phyloP scores from a whole-genome alignment of 306 rosid genomes.

The Dryas drummondii region DNA sequence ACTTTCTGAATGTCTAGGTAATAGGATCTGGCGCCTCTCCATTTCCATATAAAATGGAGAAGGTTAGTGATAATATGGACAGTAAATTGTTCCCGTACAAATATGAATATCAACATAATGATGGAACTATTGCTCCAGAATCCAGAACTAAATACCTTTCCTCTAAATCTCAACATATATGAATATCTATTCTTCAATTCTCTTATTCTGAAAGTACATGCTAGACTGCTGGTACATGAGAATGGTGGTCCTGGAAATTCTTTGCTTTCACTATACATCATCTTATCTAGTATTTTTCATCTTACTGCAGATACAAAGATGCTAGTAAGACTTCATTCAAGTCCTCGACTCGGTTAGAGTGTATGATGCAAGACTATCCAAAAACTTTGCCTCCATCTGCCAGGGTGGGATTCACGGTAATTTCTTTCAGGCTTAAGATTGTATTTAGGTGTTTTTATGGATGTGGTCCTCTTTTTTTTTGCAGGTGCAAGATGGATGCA shows the following conservation, averaged over 20 bases:
- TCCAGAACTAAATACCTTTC: neutral
- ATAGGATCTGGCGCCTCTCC: neutral
- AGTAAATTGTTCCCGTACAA: too few relatives aligned
- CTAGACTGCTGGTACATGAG: neutral
- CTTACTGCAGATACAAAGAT: conserved; percentile 80
- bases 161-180: neutral
- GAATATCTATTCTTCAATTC: neutral
- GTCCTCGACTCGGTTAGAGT: conserved; percentile 93
- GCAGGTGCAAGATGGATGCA: neutral
- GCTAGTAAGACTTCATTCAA: conserved; percentile 87
- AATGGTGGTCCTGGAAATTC: neutral
- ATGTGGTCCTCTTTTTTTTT: neutral
- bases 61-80: neutral
- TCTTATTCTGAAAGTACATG: neutral
- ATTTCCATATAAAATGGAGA: neutral
- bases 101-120: too few relatives aligned
- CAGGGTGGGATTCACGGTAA: conserved; percentile 98
- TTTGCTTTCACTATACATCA: neutral
- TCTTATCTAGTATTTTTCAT: conserved; percentile 16
- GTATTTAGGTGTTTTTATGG: conserved; percentile 5
- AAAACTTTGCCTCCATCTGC: conserved; percentile 82
- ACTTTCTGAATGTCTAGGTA: neutral
- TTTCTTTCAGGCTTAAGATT: conserved; percentile 21
- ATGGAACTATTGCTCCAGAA: neutral
- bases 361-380: conserved; percentile 99